Evolutionary conservation across 208 protist genomes (phyloP), one percentile per base, ranked within the genome.

Genomic region (Leishmania major): DNA sequence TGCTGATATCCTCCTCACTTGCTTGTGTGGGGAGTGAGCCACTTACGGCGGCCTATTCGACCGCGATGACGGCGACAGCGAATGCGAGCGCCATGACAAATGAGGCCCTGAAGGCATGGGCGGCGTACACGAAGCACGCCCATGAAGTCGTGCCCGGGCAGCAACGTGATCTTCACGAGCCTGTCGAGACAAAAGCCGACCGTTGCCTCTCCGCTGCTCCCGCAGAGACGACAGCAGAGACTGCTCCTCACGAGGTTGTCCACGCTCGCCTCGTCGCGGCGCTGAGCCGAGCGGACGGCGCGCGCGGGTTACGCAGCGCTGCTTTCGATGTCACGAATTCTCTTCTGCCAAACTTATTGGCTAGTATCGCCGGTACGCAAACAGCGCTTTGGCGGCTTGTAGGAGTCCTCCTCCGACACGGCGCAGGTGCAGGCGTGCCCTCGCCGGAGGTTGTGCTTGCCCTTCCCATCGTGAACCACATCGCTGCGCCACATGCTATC

Each of bases 201-300:
- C 10, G 37, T 40, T 28, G 37, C 66, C 37, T 22, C 19, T 40
- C 66, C 37, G 4, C 31, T 22, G 8, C 8, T 71, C 19, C 37
- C 37, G 66, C 37, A 71, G 17, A 43, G 17, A 28, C 5, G 11
- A n/a, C 11, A 28, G 31, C 17, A 71, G 66, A 37, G 11, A 40
- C 25, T 37, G 60, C 60, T 67, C n/a, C 13, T 37, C n/a, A 37
- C 31, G 60, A 67, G 60, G 60, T n/a, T 37, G 60, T 67, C n/a
- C 60, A 67, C n/a, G n/a, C n/a, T n/a, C n/a, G 28, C 31, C 60
- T 67, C n/a, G n/a, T 67, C 60, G 60, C n/a, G 60, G n/a, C 60
- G 3, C 60, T 67, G 13, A 31, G n/a, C n/a, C 7, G n/a, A 25
- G 60, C 28, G 28, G 60, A 43, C 2, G 19, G 19, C 13, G 37